Evolutionary conservation across 306 rosid species (phyloP).

Genomic region (Hippophae gyantsensis): DNA sequence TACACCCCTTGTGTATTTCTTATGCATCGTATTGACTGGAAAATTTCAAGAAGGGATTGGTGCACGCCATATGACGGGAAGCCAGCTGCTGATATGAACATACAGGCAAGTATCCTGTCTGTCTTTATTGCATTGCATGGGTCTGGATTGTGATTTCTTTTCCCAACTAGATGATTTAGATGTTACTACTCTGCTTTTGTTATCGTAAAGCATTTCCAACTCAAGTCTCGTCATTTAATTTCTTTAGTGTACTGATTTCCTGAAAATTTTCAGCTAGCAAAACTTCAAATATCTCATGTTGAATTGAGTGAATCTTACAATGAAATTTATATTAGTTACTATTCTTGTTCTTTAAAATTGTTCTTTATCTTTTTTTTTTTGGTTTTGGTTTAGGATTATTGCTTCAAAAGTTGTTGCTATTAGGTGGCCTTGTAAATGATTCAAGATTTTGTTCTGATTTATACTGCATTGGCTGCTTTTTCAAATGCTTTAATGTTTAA

Average conservation of each 20-base stretch:
- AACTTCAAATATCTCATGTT: background rate
- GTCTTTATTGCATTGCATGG: constrained; percentile 27
- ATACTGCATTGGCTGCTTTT: too few relatives aligned
- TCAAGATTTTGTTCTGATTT: too few relatives aligned
- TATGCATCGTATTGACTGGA: constrained; percentile 21
- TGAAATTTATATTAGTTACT: background rate
- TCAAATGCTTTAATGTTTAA: too few relatives aligned
- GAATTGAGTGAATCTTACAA: constrained; percentile 3
- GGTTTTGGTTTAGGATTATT: constrained; percentile 2
- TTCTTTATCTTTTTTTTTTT: constrained; percentile 2
- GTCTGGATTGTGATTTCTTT: constrained; percentile 21
- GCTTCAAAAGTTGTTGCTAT: background rate
- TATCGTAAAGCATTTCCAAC: constrained; percentile 25
- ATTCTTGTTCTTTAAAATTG: background rate
- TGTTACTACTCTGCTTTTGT: constrained; percentile 28
- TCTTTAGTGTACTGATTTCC: constrained; percentile 1
- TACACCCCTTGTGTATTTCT: constrained; percentile 14
- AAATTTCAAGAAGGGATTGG: constrained; percentile 30
- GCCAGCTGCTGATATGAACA: constrained; percentile 36
- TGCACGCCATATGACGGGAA: constrained; percentile 24
- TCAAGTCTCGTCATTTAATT: constrained; percentile 25
- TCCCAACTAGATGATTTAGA: constrained; percentile 22
- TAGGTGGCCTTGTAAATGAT: too few relatives aligned
- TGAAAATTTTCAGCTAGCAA: background rate
- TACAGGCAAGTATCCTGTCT: constrained; percentile 65